Evolutionary conservation across 164 flowering plant genomes (phyloP), one percentile per base, ranked within the genome.

Genomic region (Vitis cinerea): DNA sequence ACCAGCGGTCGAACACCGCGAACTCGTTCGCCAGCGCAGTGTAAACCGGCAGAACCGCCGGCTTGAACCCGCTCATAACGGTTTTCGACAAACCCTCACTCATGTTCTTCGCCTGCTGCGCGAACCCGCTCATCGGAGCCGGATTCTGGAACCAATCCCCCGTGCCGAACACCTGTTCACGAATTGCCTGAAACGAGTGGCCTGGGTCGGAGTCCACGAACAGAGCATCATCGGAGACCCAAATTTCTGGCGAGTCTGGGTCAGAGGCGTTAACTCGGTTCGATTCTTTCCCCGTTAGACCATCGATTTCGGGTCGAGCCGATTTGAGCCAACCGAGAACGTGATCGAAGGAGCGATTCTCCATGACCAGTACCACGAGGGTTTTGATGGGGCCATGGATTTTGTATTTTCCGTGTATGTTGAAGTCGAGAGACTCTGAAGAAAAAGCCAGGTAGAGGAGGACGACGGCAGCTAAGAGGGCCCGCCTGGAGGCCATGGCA

Each of bases 71-170:
- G 76, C 87, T 82, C 98, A 93, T 93, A 5, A 91, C 98, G 61
- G 82, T 85, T 31, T 49, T 72, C 50, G 86, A 14, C 90, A 85
- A 76, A 8, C 77, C 83, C 0, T 57, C 72, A 50, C 64, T 64
- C 93, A 86, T 86, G 64, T 62, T 71, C 76, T 69, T 80, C 13
- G 97, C 97, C 62, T 91, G 92, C 74, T 93, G 97, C 4, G 75
- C 98, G 72, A 91, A 93, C 9, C 98, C 98, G 78, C 78, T 85
- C 98, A 93, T 91, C 63, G 89, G 89, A 31, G 95, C 83, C 54
- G 85, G 88, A 69, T 78, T 29, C 0, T 83, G 72, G 11, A 74
- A 76, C 30, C 51, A 61, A 10, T 74, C 72, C 10, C 75, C 69
- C 12, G 88, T 83, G 62, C 90, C 92, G 76, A 88, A 88, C 15